Percentiles rank a stretch among this genome's conserved stretches.
Conservation (phyloP, 108 stramenopile species). For the Nitzschia putrida region DNA sequence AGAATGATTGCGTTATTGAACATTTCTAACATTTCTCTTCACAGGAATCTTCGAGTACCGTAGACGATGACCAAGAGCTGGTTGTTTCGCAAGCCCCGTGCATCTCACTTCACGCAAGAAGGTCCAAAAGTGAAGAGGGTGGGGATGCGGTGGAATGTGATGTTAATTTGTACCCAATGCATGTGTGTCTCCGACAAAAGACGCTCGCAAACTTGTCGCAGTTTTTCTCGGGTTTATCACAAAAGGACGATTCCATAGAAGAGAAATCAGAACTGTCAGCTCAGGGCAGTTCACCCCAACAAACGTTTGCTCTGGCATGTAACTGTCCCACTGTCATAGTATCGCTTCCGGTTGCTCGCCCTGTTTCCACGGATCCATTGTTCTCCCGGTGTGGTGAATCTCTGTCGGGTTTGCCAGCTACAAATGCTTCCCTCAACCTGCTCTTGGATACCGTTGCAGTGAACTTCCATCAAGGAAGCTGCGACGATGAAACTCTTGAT, state of each 20-base stretch:
- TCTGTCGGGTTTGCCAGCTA: background rate
- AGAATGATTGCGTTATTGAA: background rate
- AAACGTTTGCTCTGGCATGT: background rate
- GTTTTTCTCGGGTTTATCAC: slow-evolving; percentile 11
- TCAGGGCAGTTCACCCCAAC: background rate
- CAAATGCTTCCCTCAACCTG: slow-evolving; percentile 18
- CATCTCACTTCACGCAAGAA: slow-evolving; percentile 32
- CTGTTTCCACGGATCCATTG: slow-evolving; percentile 12
- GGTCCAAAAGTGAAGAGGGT: slow-evolving; percentile 5
- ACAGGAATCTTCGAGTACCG: slow-evolving; percentile 30
- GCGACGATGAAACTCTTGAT: background rate
- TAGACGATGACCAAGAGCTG: slow-evolving; percentile 23
- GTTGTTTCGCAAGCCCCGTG: slow-evolving; percentile 60
- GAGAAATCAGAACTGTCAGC: background rate
- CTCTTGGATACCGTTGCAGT: slow-evolving; percentile 15
- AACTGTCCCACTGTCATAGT: slow-evolving; percentile 28
- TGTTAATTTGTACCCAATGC: slow-evolving; percentile 46
- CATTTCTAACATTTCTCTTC: background rate
- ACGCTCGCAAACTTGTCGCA: slow-evolving; percentile 38
- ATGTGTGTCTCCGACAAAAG: slow-evolving; percentile 47
- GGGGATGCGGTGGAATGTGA: slow-evolving; percentile 22
- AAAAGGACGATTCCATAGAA: background rate
- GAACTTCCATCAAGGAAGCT: background rate
- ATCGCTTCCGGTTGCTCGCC: slow-evolving; percentile 12
- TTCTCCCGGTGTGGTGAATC: slow-evolving; percentile 25